Evolutionary conservation across 345 rosid genomes (phyloP), one percentile per base, ranked within the genome.

Genomic region (Corymbia maculata): DNA sequence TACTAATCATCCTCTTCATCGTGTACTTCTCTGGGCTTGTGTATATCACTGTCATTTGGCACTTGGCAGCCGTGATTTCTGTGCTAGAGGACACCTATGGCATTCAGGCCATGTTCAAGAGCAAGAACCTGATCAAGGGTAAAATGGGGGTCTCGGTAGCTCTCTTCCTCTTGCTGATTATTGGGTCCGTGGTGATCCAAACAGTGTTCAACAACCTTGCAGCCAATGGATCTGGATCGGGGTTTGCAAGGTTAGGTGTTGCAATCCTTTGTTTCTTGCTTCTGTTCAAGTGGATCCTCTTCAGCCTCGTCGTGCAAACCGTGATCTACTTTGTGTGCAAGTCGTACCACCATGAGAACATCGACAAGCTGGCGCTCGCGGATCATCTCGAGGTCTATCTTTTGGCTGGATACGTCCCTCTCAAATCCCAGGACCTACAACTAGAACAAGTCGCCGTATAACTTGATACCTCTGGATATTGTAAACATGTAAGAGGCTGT

Each of bases 321-420:
- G 91, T 95, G 14, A 61, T 93, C 51, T 95, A 95, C 91, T 93
- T 94, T 9, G 93, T 94, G 9, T 95, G 97, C 92, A 95, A 93
- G 86, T 94, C 96, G 2, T 93, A 92, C 84, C 96, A 95, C 92
- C 94, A 89, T 8, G 88, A 89, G 90, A 86, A 89, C 88, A 89
- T 89, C n/a, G 94, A 94, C 79, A 93, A 94, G 86, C 93, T 95
- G 17, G 91, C 92, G 1, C 89, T 94, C 13, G 91, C 95, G 6
- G 93, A 93, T 88, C 95, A 94, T 52, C 94, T 93, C 79, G 94
- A 94, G 87, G 95, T 90, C 52, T 95, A 93, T 66, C 55, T 93
- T 26, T 75, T 19, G 82, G 95, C 92, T 32, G 97, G 92, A 32
- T 93, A 94, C 86, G 91, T 92, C 87, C 94, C 93, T 45, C 88